Base-by-base conservation (phyloP, 1,284 basidiomycete genomes). In the Heliocybe sulcata region DNA sequence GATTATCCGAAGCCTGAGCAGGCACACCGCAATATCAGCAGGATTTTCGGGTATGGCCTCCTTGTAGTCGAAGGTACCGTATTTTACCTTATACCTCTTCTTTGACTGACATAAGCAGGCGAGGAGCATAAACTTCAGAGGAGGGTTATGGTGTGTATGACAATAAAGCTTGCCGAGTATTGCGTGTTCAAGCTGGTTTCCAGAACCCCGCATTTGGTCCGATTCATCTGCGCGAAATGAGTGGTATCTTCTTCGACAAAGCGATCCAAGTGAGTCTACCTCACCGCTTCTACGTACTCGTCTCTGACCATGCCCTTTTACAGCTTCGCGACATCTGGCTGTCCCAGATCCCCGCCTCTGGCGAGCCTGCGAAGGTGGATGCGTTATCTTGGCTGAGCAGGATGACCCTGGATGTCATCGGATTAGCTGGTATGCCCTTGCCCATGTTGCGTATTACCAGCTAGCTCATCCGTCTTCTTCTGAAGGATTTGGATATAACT, bases 381-480 rank as follows among this genome's bases (percentile, higher is more conserved):
- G 67, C 73, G 2, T 63, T 72, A 35, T 56, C 62, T 3, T 77
- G 70, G 67, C 65, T 80, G 14, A 71, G 66, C 8, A 69, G 71
- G 52, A 66, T 71, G 3, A 77, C 77, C 0, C 61, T 80, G 35
- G 78, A 80, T 57, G 68, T 79, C 22, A 79, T 80, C 55, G 77
- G 77, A 3, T 60, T 72, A 1, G 75, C 77, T 0, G 77, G 77
- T 64, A 54, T 42, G 45, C 47, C 14, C 16, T 23, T 20, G 23
- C 19, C 20, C 22, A 26, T 22, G 23, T 26, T 25, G 12, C 14
- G 10, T 49, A 8, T 16, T 22, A 26, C 4, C n/a, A 11, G 16
- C 42, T 54, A 38, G 42, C 55, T 14, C 31, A 20, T 2, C 25
- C 2, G 45, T 16, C 9, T 11, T n/a, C 12, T 14, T 16, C 16